Evolutionary conservation across 495 filamentous ascomycete genomes (phyloP), one percentile per base, ranked within the genome.

Genomic region (Neurospora sp.): DNA sequence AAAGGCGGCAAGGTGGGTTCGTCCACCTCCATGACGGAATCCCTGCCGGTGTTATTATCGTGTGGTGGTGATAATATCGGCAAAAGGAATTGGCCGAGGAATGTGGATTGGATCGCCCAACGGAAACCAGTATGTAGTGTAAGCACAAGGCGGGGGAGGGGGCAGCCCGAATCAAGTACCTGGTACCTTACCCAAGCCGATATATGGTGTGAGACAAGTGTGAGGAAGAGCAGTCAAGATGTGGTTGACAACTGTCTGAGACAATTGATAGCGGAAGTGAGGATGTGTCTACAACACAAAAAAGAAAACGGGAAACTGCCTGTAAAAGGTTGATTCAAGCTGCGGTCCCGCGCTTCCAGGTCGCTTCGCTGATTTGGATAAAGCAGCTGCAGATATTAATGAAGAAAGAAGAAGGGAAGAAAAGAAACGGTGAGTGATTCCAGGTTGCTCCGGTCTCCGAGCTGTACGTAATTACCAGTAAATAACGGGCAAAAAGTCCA

Each of bases 1-100:
- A 87, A 78, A 10, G 54, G 77, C 0, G 86, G 86, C 39, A 87
- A 81, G 14, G 76, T 78, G 11, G 82, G 83, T 71, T 88, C 86
- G 35, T 86, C 84, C 6, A 79, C 79, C 85, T 66, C 54, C 54
- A 66, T 66, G 54, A 16, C 27, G 23, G 54, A 66, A 66, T 35
- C 54, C 54, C 54, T 66, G 54, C 31, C 54, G 23, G 27, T 35
- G 23, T 1, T 35, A 86, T 85, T 39, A 70, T 73, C 70, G 39
- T 16, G 69, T n/a, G 48, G 59, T 70, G 37, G 31, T 72, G 27
- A 62, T 31, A 31, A 31, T 35, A 37, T 35, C 7, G 14, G 31
- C 8, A 8, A 31, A 62, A 62, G 10, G 27, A 2, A 35, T 35
- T 35, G 54, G 27, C 27, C 54, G 54, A 37, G 6, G 27, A 66